Percentiles rank a stretch among this genome's conserved stretches.
phyloP scores from a whole-genome alignment of 2,329 filamentous ascomycete species.

The Scedosporium dehoogii region DNA sequence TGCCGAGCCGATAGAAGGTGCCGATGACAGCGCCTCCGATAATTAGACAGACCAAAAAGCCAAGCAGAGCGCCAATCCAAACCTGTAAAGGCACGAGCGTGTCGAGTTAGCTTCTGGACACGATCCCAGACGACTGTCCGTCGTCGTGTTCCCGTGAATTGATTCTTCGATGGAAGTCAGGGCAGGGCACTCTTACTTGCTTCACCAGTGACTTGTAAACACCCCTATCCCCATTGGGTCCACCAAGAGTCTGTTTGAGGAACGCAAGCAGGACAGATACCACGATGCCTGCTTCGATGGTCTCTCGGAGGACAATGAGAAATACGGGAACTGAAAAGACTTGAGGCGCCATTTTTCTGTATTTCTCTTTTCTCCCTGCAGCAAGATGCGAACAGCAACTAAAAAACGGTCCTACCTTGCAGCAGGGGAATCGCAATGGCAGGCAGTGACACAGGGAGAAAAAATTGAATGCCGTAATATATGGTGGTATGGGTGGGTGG shows the following conservation, averaged over 20 bases:
- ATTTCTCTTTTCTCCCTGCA: neutral
- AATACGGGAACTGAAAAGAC: conserved; percentile 75
- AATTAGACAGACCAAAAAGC: conserved; percentile 53
- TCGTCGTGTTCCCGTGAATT: neutral
- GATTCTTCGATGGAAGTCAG: neutral
- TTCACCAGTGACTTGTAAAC: neutral
- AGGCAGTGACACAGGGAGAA: no score
- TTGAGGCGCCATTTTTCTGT: conserved; percentile 45
- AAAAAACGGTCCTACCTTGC: neutral
- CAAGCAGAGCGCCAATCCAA: conserved; percentile 56
- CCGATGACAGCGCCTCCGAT: conserved; percentile 61
- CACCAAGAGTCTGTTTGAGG: conserved; percentile 62
- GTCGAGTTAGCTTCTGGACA: conserved; percentile 14
- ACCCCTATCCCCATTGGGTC: neutral
- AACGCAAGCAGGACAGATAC: conserved; percentile 81
- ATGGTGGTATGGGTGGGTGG: no score
- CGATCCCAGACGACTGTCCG: neutral
- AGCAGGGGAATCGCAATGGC: no score
- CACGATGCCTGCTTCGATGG: conserved; percentile 73
- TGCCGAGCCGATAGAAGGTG: conserved; percentile 60
- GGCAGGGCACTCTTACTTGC: neutral
- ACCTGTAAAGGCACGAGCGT: conserved; percentile 49
- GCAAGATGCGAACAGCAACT: neutral
- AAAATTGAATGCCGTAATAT: no score
- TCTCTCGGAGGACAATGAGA: conserved; percentile 84